Evolutionary conservation across 805 yeast genomes (phyloP).

Genomic region (Saccharomyces mikatae): DNA sequence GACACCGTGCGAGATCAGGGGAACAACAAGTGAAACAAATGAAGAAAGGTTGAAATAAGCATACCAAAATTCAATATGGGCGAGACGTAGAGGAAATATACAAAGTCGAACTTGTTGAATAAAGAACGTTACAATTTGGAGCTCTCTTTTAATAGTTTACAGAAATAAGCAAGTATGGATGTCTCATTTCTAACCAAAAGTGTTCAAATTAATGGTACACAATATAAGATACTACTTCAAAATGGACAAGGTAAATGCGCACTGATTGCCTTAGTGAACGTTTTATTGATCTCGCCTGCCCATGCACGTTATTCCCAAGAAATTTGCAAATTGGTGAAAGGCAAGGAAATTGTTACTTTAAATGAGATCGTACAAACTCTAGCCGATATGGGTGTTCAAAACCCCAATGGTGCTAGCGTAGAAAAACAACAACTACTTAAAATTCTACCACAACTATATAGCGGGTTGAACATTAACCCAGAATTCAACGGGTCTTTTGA

Average conservation of each 20-base stretch:
- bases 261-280: constrained; percentile 65
- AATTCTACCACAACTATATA: constrained; percentile 53
- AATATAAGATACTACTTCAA: constrained; percentile 56
- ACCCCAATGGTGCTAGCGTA: constrained; percentile 21
- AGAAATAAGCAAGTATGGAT: constrained; percentile 7
- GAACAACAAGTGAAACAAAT: neutral
- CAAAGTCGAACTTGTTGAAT: neutral
- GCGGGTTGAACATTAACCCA: constrained; percentile 70
- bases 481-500: constrained; percentile 54
- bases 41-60: neutral
- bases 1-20: neutral
- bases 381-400: constrained; percentile 39
- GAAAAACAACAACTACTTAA: constrained; percentile 41
- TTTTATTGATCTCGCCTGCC: constrained; percentile 46
- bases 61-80: neutral
- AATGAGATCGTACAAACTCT: constrained; percentile 40
- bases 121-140: neutral
- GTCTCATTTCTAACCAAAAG: constrained; percentile 18
- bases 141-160: neutral
- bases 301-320: constrained; percentile 18
- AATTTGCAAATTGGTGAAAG: constrained; percentile 19
- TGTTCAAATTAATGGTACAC: constrained; percentile 30
- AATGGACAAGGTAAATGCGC: constrained; percentile 79
- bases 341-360: constrained; percentile 30
- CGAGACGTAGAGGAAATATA: neutral